Evolutionary conservation across 2,329 filamentous ascomycete species (phyloP), one percentile per base, ranked within the genome.

Genomic region (Fusarium miscanthi): DNA sequence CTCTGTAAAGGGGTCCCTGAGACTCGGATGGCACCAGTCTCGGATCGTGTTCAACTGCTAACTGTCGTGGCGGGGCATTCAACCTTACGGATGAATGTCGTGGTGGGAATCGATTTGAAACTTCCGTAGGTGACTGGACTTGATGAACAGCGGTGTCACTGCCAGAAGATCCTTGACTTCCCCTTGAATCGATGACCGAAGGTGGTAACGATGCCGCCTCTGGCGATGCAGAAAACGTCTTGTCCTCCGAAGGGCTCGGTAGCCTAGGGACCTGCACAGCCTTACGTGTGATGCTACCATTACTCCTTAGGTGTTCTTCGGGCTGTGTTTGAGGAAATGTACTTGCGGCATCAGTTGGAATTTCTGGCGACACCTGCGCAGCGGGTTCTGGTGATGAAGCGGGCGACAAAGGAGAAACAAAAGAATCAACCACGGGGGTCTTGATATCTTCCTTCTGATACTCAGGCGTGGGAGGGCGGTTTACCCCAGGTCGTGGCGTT

Each of bases 401-500:
- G 11, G 85, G 85, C 12, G 85, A 87, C 5, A 82, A 77, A 8
- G 85, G 85, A 5, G 85, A 84, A 30, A 82, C 78, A 51, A 83
- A 78, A 6, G 77, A 78, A 31, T 83, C 80, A 42, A 81, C 65
- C 12, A 80, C 75, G 6, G 81, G 79, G 19, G 80, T 81, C 66
- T 81, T 81, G 57, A 82, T 76, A 63, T 87, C 85, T 46, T 83
- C 81, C 25, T 82, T 81, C 42, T 82, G 82, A 63, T 87, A 87
- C 48, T 87, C 86, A 21, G 86, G 85, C 5, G 85, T 87, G 2
- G 86, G 86, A 14, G 85, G 84, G 5, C 85, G 81, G 42, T 81
- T 80, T 46, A 74, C 66, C 30, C 74, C 74, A 54, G 65, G 75
- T 17, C 67, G 68, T 43, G 68, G 66, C 33, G 71, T 62, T 33